Conservation (phyloP, 2,329 filamentous ascomycete genomes). For the Beauveria sp. region DNA sequence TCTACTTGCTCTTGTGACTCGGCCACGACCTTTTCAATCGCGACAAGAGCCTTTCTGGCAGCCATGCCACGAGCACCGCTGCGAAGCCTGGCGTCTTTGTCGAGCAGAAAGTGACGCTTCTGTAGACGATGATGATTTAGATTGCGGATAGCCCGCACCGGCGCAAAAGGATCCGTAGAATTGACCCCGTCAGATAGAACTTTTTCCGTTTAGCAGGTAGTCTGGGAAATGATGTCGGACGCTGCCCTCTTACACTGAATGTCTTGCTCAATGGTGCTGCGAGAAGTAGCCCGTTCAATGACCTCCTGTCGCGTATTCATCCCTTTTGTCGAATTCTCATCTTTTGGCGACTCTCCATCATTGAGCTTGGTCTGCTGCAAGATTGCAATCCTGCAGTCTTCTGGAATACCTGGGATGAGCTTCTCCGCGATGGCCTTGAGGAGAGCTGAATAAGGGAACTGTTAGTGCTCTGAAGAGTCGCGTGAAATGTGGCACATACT, state of each 20-base stretch:
- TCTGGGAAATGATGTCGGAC: neutral
- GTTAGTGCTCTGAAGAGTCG: conserved; percentile 4
- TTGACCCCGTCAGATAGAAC: conserved; percentile 56
- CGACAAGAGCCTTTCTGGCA: conserved; percentile 66
- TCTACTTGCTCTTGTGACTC: conserved; percentile 45
- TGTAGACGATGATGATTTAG: conserved; percentile 56
- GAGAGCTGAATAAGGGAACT: conserved; percentile 40
- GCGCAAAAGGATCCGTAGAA: conserved; percentile 44
- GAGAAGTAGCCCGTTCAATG: conserved; percentile 51
- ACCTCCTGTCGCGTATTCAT: conserved; percentile 58
- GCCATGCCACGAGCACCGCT: conserved; percentile 69
- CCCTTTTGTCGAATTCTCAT: conserved; percentile 11
- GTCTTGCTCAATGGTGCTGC: conserved; percentile 51
- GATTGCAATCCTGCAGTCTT: conserved; percentile 57
- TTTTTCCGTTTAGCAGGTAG: conserved; percentile 12
- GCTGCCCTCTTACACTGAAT: conserved; percentile 42
- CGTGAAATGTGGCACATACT: conserved; percentile 38
- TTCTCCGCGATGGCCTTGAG: conserved; percentile 70
- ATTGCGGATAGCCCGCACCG: conserved; percentile 52
- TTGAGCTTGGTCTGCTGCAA: conserved; percentile 55
- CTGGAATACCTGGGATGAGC: conserved; percentile 67
- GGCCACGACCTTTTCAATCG: conserved; percentile 58
- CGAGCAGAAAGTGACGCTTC: conserved; percentile 57
- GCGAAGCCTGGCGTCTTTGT: conserved; percentile 65
- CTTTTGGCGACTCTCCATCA: conserved; percentile 2